phyloP scores from a whole-genome alignment of 208 protist species.

The Angomonas deanei region DNA sequence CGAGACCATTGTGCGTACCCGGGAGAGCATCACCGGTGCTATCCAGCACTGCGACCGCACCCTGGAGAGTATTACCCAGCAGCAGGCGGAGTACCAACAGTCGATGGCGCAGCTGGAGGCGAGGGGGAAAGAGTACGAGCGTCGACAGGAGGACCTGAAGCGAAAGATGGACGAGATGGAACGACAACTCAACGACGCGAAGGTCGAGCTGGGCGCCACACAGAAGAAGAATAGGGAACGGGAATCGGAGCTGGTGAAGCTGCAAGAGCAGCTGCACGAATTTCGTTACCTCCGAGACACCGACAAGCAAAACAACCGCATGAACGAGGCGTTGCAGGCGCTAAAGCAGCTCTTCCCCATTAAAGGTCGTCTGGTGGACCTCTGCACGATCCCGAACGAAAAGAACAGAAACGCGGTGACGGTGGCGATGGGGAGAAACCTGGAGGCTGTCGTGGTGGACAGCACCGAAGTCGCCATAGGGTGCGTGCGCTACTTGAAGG shows the following conservation, averaged over 20 bases:
- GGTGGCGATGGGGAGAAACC: conserved; percentile 94
- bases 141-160: conserved; percentile 46
- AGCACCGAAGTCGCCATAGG: conserved; percentile 85
- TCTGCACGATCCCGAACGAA: conserved; percentile 89
- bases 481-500: conserved; percentile 96
- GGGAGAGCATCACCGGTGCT: conserved; percentile 52
- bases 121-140: conserved; percentile 42
- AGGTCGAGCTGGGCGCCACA: conserved; percentile 27
- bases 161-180: conserved; percentile 27
- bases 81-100: conserved; percentile 39
- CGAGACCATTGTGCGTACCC: conserved; percentile 58
- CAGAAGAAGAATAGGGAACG: conserved; percentile 63
- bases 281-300: conserved; percentile 80
- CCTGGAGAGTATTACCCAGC: conserved; percentile 43
- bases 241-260: conserved; percentile 70
- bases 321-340: conserved; percentile 82
- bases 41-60: conserved; percentile 52
- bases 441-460: conserved; percentile 97
- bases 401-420: conserved; percentile 93
- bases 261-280: conserved; percentile 88
- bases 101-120: conserved; percentile 24
- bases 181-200: conserved; percentile 30
- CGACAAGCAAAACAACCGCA: conserved; percentile 60
- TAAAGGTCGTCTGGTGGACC: conserved; percentile 87
- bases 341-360: conserved; percentile 90